These are phyloP conservation scores for Arthrobotrys sinensis DNA, from an alignment of 2,329 filamentous ascomycete genomes.

Conservation along the genomic window DNA sequence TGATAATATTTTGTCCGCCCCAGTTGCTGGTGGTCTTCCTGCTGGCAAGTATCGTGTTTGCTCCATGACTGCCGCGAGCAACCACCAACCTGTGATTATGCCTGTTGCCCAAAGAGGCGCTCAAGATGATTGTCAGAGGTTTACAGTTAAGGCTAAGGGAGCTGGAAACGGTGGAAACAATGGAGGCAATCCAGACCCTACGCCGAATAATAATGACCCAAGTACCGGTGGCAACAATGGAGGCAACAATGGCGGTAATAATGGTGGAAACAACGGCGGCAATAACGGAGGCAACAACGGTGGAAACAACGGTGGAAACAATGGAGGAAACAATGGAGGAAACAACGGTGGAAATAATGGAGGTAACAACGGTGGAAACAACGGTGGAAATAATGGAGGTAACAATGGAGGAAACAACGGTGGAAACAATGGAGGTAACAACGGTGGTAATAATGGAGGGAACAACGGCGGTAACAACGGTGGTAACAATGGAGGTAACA, in stretches of 20 bases:
- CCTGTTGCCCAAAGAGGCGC: conserved; percentile 78
- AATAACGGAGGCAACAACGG: conserved; percentile 61
- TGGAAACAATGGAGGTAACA: conserved; percentile 50
- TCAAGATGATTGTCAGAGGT: conserved; percentile 77
- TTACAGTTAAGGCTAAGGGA: conserved; percentile 69
- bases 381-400: conserved; percentile 36
- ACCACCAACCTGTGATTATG: conserved; percentile 78
- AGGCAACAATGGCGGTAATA: conserved; percentile 54
- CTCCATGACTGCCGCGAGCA: conserved; percentile 76
- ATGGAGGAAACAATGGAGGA: conserved; percentile 45
- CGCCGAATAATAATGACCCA: conserved; percentile 18
- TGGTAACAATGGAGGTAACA: conserved; percentile 51
- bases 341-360: conserved; percentile 56
- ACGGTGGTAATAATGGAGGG: conserved; percentile 17
- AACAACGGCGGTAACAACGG: conserved; percentile 49
- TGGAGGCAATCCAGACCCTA: conserved; percentile 11
- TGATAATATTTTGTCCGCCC: conserved; percentile 72
- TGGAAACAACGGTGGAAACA: conserved; percentile 33
- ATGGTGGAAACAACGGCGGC: conserved; percentile 52
- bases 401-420: conserved; percentile 49
- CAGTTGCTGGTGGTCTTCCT: conserved; percentile 74
- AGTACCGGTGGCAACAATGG: conserved; percentile 63
- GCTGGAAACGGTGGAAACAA: conserved; percentile 64
- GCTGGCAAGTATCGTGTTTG: conserved; percentile 77
- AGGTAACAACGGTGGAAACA: conserved; percentile 23